Evolutionary conservation across 441 rosid genomes (phyloP).

Genomic region (Mallotus repandus): DNA sequence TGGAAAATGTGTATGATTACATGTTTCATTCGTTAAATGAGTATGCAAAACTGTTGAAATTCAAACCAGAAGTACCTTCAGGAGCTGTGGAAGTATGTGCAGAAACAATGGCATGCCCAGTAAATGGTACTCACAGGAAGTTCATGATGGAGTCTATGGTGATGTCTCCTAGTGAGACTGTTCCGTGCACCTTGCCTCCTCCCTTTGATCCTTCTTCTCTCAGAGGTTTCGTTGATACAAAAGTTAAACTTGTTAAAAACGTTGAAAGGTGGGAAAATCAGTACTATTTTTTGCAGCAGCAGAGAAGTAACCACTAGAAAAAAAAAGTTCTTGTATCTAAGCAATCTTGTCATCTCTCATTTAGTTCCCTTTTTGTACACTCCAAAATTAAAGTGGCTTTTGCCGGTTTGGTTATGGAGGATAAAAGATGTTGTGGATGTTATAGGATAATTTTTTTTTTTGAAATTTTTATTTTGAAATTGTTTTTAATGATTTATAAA

Average conservation of each 20-base stretch:
- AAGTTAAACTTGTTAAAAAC: conserved; percentile 20
- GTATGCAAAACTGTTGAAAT: conserved; percentile 66
- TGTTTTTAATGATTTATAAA: too few species aligned
- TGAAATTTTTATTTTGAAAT: too few species aligned
- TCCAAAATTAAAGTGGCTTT: too few species aligned
- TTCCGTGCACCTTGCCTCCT: conserved; percentile 61
- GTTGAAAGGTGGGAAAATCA: conserved; percentile 35
- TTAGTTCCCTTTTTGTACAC: too few species aligned
- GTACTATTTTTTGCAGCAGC: too few species aligned
- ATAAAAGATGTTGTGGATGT: too few species aligned
- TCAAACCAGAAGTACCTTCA: conserved; percentile 48
- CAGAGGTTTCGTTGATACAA: conserved; percentile 24
- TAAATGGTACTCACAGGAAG: conserved; percentile 37
- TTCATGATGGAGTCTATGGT: conserved; percentile 69
- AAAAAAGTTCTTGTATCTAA: too few species aligned
- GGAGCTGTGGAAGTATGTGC: conserved; percentile 45
- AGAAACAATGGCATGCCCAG: conserved; percentile 45
- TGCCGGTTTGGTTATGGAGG: too few species aligned
- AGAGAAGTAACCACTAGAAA: background rate
- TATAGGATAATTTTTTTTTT: too few species aligned
- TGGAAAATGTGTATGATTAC: conserved; percentile 67
- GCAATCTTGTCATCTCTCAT: too few species aligned
- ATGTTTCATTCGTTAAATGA: conserved; percentile 63
- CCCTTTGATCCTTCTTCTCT: conserved; percentile 32
- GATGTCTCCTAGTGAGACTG: conserved; percentile 35